Evolutionary conservation across 257 asterid genomes (phyloP), one percentile per base, ranked within the genome.

Genomic region (Solanum okadae): DNA sequence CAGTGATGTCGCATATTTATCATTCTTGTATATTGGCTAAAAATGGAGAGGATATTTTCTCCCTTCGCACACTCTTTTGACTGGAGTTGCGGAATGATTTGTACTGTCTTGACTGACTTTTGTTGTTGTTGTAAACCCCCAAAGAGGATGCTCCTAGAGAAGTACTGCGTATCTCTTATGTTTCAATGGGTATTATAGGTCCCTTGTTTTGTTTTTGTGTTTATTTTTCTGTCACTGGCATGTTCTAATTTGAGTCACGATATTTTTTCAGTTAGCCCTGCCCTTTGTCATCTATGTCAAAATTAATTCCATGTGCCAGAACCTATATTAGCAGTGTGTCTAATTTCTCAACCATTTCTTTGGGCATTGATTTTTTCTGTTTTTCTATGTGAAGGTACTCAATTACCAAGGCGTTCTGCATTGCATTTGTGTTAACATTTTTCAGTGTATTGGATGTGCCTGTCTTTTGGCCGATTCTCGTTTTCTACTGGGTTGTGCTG

Each of bases 401-500:
- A 33, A 89, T 93, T 90, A 92, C 95, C 44, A 92, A 89, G 83
- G 95, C 93, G 3, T 91, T 93, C 90, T 92, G 94, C 92, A 89
- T 94, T 25, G 95, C 95, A 44, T 89, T 93, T 46, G 87, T 90
- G 61, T 87, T 92, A 87, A 94, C 96, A 87, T 91, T 92, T 94
- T 90, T 93, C 90, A 87, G 90, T 86, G 29, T 90, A 31, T 91
- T 93, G 59, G 93, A 94, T 61, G 95, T 94, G 79, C 97, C 97
- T 40, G 94, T 93, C n/a, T 94, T 91, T 84, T 94, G 96, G 96
- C 96, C 96, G 18, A 93, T 94, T 87, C 94, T 94, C 81, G 95
- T 94, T 75, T 92, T 94, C 93, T 94, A 93, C 89, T 94, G 96
- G 96, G 63, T 94, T 59, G 87, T 94, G 85, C 88, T 94, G 88